phyloP scores from a whole-genome alignment of 2,329 filamentous ascomycete genomes.

The Fusarium graminum region DNA sequence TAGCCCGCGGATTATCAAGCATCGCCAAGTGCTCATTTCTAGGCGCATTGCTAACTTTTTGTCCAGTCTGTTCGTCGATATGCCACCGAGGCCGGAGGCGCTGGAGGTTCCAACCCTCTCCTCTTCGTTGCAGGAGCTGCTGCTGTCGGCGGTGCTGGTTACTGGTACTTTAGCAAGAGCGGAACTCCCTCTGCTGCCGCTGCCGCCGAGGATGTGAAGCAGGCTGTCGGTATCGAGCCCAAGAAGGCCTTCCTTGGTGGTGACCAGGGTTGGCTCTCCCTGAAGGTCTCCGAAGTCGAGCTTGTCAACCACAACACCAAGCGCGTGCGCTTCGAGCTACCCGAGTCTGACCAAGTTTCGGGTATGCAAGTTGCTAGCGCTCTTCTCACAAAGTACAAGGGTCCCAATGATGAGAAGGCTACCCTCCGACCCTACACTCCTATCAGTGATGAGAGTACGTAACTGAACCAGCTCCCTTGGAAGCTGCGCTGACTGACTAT shows the following conservation, averaged over 20 bases:
- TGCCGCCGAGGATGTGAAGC: constrained; percentile 62
- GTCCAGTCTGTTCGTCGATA: constrained; percentile 70
- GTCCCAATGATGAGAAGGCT: constrained; percentile 84
- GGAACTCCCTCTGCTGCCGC: constrained; percentile 63
- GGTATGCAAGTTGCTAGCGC: constrained; percentile 88
- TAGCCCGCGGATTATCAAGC: constrained; percentile 27
- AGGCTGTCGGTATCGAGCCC: constrained; percentile 66
- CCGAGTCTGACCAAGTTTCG: constrained; percentile 85
- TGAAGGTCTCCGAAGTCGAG: constrained; percentile 84
- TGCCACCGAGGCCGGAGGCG: constrained; percentile 70
- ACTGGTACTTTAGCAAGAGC: constrained; percentile 68
- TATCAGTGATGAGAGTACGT: constrained; percentile 82
- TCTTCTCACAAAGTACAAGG: constrained; percentile 91
- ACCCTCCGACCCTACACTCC: constrained; percentile 95
- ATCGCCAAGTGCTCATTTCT: constrained; percentile 7
- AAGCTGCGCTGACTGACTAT: constrained; percentile 22
- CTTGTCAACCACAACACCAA: constrained; percentile 95
- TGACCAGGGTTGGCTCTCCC: constrained; percentile 87
- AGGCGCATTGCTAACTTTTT: constrained; percentile 48
- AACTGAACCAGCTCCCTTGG: neutral
- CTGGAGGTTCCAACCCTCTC: constrained; percentile 69
- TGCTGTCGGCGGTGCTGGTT: constrained; percentile 68
- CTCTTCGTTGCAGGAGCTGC: constrained; percentile 72
- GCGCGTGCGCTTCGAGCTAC: constrained; percentile 87
- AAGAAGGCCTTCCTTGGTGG: constrained; percentile 77